Base-by-base conservation (phyloP, 139 green algal genomes). In the Diplosphaera chodatii region DNA sequence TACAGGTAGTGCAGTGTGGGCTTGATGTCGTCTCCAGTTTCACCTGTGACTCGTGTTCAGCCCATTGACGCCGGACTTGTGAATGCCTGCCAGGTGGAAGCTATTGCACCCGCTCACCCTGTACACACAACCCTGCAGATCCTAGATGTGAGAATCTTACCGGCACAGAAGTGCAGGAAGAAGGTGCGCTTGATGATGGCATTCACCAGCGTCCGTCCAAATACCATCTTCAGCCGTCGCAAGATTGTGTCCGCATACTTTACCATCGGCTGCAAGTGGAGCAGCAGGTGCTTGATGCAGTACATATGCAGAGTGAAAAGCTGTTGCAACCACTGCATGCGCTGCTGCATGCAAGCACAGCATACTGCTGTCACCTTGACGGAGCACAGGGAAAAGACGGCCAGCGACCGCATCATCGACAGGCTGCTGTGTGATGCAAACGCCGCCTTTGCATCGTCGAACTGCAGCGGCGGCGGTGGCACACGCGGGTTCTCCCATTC, bases 121-220 rank as follows among this genome's bases (percentile, higher is more conserved):
- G n/a, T n/a, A n/a, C n/a, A n/a, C n/a, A n/a, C n/a, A n/a, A n/a
- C n/a, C n/a, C n/a, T n/a, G n/a, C n/a, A n/a, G n/a, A n/a, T n/a
- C n/a, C n/a, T n/a, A n/a, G n/a, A n/a, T n/a, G 10, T 48, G 37
- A 30, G 28, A 32, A 20, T 18, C 69, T 64, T 64, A 87, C 86
- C 88, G 56, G 84, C 90, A 66, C 92, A 95, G 73, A 96, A 96
- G 68, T 96, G 91, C 33, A 73, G 76, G 78, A 96, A 95, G 71
- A 96, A 95, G 23, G 88, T 93, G 25, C 78, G 70, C 23, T 80
- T 81, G 32, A 96, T 69, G 3, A 91, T 30, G 8, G 37, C 68
- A 31, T 91, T 80, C 1, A 81, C 83, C 4, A 90, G 40, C 2
- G 29, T 70, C 13, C 73, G 32, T 21, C 87, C 86, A 23, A 96